Conservation (phyloP, 257 asterid species). For the Nicotiana otophora region DNA sequence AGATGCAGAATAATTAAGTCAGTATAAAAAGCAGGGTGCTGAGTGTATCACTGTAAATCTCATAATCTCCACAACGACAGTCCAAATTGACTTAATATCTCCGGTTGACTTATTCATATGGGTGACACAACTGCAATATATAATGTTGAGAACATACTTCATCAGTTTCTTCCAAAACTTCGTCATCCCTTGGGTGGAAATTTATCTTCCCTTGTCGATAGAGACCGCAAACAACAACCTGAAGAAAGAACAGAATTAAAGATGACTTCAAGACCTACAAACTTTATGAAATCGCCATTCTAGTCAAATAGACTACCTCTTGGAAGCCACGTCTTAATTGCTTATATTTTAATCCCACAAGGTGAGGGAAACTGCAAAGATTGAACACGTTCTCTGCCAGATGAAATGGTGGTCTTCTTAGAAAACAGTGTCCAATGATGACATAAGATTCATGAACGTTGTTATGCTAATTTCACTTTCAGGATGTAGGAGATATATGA, state of each 20-base stretch:
- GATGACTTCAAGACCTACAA: not conserved
- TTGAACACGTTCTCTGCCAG: conserved; percentile 93
- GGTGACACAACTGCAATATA: not conserved
- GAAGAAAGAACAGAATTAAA: conserved; percentile 1
- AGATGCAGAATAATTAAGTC: not conserved
- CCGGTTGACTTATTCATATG: not conserved
- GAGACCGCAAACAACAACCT: conserved; percentile 93
- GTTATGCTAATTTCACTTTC: not conserved
- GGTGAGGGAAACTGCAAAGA: conserved; percentile 75
- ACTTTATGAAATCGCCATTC: not conserved
- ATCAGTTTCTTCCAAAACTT: conserved; percentile 57
- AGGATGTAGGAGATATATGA: not conserved
- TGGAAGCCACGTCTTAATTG: conserved; percentile 79
- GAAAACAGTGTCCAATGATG: not conserved
- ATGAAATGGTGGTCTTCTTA: conserved; percentile 14
- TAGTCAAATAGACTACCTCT: conserved; percentile 47
- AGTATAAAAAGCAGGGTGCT: not conserved
- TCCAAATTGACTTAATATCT: not conserved
- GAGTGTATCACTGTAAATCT: not conserved
- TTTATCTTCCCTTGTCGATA: conserved; percentile 59
- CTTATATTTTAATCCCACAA: conserved; percentile 64
- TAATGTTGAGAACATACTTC: conserved; percentile 42
- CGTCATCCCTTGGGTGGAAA: conserved; percentile 92
- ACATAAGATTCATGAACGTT: not conserved
- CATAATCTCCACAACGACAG: not conserved